Conservation (phyloP, 2,329 filamentous ascomycete species). For the Pseudocercospora cruenta region DNA sequence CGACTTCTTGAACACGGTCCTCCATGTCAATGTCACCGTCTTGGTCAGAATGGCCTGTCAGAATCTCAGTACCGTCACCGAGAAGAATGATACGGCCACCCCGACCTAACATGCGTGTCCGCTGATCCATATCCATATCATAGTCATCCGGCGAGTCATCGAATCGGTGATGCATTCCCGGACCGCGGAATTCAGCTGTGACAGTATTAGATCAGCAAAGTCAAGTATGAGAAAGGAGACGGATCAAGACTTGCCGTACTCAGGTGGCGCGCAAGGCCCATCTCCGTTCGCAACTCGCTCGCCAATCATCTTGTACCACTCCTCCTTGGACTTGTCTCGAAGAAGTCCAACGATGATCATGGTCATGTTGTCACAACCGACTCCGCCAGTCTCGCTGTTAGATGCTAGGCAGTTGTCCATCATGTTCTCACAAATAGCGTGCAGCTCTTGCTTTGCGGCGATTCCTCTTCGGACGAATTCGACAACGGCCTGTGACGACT, state of each 20-base stretch:
- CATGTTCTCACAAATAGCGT: constrained; percentile 99
- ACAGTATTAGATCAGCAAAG: constrained; percentile 31
- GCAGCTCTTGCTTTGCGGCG: constrained; percentile 90
- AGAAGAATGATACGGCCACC: constrained; percentile 88
- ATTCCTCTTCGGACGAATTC: constrained; percentile 97
- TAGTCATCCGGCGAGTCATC: constrained; percentile 62
- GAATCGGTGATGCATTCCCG: constrained; percentile 54
- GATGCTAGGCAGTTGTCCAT: constrained; percentile 99
- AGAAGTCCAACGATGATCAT: constrained; percentile 90
- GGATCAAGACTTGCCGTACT: constrained; percentile 85
- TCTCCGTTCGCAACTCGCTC: constrained; percentile 94
- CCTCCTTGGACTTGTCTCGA: constrained; percentile 88
- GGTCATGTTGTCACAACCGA: constrained; percentile 99
- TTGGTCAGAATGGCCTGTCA: constrained; percentile 68
- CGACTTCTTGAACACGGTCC: constrained; percentile 61
- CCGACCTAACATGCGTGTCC: constrained; percentile 69
- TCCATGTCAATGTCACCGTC: constrained; percentile 82
- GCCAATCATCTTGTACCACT: constrained; percentile 97
- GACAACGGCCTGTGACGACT: constrained; percentile 94
- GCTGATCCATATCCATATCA: constrained; percentile 72
- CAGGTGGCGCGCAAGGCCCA: constrained; percentile 95
- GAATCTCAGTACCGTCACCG: constrained; percentile 90
- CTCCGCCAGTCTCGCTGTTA: constrained; percentile 95
- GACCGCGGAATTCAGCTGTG: constrained; percentile 55
- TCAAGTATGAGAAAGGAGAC: constrained; percentile 19